Base-by-base conservation (phyloP, 202 grass and related monocot genomes). In the Setaria viridis region DNA sequence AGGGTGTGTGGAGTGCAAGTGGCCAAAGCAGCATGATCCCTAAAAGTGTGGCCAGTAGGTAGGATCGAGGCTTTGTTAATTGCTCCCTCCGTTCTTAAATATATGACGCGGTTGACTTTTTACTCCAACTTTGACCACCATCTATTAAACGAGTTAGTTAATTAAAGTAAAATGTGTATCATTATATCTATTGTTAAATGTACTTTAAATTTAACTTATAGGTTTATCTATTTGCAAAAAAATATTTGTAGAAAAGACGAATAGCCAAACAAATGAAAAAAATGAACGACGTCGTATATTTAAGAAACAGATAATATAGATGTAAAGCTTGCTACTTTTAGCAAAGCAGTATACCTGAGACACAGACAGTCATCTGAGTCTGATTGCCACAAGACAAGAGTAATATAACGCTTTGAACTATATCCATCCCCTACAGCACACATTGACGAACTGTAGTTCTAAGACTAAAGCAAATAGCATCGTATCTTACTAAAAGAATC, bases 301-400 rank as follows among this genome's bases (percentile, higher is more conserved):
- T 25, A 25, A 25, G 25, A 25, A 25, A 0, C 25, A 43, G 54
- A 57, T 37, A 74, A 60, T 11, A 14, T 25, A 41, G 39, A 43
- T 10, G 30, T 57, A 42, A 62, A 74, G 62, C 37, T 39, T 60
- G 16, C 32, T 67, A 59, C 42, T 79, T 90, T 67, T 60, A 33
- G 58, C 67, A 72, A 87, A 74, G 29, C 58, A 67, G 60, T 12
- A 25, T 41, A 64, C 84, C 76, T 74, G 53, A 58, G 70, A 87
- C 39, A 32, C 20, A 64, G 76, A 10, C 66, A 51, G 62, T 34
- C 33, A 10, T 41, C 5, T 19, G 72, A 20, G 66, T 20, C 7
- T 46, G 21, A 78, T 42, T 34, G 41, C 9, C 46, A 14, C 25
- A 21, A n/a, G 39, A 41, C 39, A 41, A 41, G 39, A 41, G 50